phyloP scores from a whole-genome alignment of 495 filamentous ascomycete genomes.

The Penicillium diatomitis region DNA sequence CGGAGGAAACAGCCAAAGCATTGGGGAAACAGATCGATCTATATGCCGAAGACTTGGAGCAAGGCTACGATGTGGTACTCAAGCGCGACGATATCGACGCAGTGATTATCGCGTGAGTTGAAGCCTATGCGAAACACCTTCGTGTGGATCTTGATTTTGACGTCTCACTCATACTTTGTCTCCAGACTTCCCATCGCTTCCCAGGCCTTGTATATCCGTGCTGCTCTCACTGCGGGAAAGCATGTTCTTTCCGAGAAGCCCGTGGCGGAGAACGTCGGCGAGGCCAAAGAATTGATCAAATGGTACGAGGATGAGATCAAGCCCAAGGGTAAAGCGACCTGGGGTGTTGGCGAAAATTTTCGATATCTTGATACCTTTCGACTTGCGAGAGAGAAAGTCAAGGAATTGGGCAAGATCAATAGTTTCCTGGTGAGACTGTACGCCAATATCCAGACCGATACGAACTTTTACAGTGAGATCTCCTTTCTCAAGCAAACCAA shows the following conservation, averaged over 20 bases:
- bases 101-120: conserved; percentile 48
- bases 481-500: neutral
- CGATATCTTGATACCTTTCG: conserved; percentile 47
- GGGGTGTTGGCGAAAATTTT: conserved; percentile 60
- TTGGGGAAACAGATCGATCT: conserved; percentile 23
- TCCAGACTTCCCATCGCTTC: conserved; percentile 8
- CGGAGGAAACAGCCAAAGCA: neutral
- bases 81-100: conserved; percentile 48
- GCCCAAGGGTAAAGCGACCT: conserved; percentile 9
- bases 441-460: conserved; percentile 38
- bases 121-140: no score
- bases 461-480: conserved; percentile 3
- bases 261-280: conserved; percentile 47
- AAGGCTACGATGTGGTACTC: conserved; percentile 47
- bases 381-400: conserved; percentile 41
- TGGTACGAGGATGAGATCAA: conserved; percentile 37
- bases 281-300: conserved; percentile 45
- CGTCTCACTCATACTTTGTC: neutral
- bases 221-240: conserved; percentile 51
- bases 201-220: conserved; percentile 7
- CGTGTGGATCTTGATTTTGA: no score
- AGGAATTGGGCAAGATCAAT: conserved; percentile 48
- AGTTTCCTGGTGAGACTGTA: conserved; percentile 46
- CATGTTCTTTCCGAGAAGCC: conserved; percentile 70
- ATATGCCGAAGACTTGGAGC: conserved; percentile 45